Conservation (phyloP, 176 grass and related monocot species). For the Bromus sterilis region DNA sequence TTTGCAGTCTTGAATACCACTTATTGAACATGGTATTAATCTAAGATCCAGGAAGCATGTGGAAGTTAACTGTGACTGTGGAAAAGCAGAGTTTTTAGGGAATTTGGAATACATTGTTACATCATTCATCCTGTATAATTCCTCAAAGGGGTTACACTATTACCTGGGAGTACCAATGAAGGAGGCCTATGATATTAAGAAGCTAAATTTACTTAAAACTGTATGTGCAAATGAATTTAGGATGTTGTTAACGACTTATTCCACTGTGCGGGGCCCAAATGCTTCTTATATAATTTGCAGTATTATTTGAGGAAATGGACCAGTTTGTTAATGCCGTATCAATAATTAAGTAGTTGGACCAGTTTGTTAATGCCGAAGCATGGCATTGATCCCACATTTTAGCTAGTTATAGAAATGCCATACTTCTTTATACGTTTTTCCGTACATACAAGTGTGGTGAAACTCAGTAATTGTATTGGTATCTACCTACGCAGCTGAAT, state of each 20-base stretch:
- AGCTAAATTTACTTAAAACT: neutral
- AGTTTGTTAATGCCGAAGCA: neutral
- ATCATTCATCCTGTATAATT: slow-evolving; percentile 3
- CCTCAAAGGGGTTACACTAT: neutral
- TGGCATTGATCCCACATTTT: neutral
- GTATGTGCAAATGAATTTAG: neutral
- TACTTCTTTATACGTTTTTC: neutral
- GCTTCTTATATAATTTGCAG: neutral
- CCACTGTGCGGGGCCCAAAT: neutral
- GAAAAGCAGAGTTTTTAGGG: neutral
- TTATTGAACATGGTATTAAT: neutral
- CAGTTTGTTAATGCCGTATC: neutral
- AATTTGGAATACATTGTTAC: neutral
- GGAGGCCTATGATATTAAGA: neutral
- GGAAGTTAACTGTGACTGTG: neutral
- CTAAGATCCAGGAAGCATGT: neutral
- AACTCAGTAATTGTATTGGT: slow-evolving; percentile 9
- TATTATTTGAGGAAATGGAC: neutral
- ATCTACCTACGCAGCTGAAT: slow-evolving; percentile 60
- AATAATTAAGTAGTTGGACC: too few relatives aligned
- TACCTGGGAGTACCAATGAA: neutral
- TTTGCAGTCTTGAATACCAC: neutral
- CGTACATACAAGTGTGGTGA: neutral
- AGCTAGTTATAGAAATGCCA: neutral
- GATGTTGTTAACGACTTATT: slow-evolving; percentile 6